Base-by-base conservation (phyloP, 176 grass and related monocot genomes). In the Oryza australiensis region DNA sequence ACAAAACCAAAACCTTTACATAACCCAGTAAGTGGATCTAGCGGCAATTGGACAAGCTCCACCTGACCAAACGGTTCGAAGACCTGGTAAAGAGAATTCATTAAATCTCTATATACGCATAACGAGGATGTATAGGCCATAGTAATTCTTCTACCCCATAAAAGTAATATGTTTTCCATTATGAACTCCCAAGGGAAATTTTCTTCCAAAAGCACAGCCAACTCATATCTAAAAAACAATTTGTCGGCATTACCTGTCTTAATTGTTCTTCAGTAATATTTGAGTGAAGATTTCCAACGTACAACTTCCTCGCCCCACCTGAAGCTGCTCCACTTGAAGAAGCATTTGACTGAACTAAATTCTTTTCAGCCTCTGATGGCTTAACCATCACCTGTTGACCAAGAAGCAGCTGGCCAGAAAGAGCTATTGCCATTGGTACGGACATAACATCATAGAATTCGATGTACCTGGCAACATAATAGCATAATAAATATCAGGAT, bases 401-500 rank as follows among this genome's bases (percentile, higher is more conserved):
- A 82, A 91, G 90, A 76, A 99, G 96, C 13, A 70, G 76, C 83
- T 99, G 91, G 8, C 89, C 85, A 60, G 89, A 95, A 65, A 99
- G 90, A 91, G 96, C 87, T 66, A 99, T 99, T 1, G 93, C 96
- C 93, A 99, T 95, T 60, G 96, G 96, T 64, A 99, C 96, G 12
- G 96, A 99, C 91, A 99, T 94, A 65, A 86, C 96, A 28, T 99
- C 96, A 77, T 99, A 99, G 38, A 99, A 99, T 82, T 99, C 96
- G 57, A 99, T 94, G 80, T 99, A 99, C 87, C 96, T 99, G 87
- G 57, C 80, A 49, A 77, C 70, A 11, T 41, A 63, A 76, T 74
- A 67, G 33, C 23, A 84, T 69, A 30, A 78, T 2, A 4, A 74
- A 66, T 66, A 76, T 55, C 55, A 89, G 38, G 70, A 62, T 37